Conservation (phyloP, 176 grass and related monocot genomes). For the Hyparrhenia diplandra region DNA sequence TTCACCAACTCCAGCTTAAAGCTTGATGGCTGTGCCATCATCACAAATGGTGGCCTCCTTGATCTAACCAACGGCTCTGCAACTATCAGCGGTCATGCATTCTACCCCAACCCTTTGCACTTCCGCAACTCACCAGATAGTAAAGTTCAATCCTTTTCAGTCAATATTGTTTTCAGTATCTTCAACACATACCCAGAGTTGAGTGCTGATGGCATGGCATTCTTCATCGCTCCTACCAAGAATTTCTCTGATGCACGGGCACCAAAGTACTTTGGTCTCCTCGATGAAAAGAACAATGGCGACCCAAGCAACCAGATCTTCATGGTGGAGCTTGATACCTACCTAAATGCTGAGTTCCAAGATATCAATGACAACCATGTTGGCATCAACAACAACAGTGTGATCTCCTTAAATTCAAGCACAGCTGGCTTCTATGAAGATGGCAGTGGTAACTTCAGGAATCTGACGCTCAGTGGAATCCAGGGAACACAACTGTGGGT, state of each 20-base stretch:
- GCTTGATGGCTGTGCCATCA: conserved; percentile 14
- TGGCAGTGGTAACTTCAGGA: not conserved
- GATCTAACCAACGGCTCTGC: conserved; percentile 4
- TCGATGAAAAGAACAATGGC: not conserved
- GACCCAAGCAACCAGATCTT: conserved; percentile 8
- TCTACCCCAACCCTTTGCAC: conserved; percentile 21
- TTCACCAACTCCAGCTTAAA: conserved; percentile 22
- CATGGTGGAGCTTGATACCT: conserved; percentile 37
- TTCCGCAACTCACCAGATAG: not conserved
- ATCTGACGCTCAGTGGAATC: not conserved
- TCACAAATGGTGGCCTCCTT: conserved; percentile 12
- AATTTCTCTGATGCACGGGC: not conserved
- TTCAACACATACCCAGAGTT: not conserved
- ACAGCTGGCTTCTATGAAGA: conserved; percentile 23
- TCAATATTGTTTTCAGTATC: conserved; percentile 1
- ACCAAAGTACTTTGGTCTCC: conserved; percentile 20
- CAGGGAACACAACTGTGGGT: conserved; percentile 2
- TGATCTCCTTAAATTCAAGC: not conserved
- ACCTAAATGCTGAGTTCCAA: conserved; percentile 16
- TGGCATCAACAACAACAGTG: conserved; percentile 21
- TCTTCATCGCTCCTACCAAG: conserved; percentile 20
- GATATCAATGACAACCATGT: conserved; percentile 44
- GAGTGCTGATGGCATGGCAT: conserved; percentile 4
- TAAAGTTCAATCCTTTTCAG: conserved; percentile 24
- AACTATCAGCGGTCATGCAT: conserved; percentile 3